Percentiles rank a stretch among this genome's conserved stretches.
Evolutionary conservation across 1,139 yeast genomes (phyloP).

Genomic region (Debaryomyces robertsiae): DNA sequence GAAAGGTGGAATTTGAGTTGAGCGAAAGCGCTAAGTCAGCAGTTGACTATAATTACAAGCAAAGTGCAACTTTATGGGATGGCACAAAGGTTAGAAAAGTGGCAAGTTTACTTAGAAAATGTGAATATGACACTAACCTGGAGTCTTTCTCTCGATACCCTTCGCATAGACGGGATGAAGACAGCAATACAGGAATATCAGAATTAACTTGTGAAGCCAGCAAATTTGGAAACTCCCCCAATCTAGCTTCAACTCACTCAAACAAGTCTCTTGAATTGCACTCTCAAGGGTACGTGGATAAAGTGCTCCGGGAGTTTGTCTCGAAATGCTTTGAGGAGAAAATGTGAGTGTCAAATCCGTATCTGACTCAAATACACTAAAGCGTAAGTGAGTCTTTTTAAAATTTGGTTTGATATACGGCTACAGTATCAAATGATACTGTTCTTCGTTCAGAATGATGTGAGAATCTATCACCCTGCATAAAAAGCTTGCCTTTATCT

Average conservation of each 20-base stretch:
- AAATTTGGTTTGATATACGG: conserved; percentile 28
- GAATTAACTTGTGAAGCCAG: neutral
- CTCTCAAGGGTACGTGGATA: conserved; percentile 3
- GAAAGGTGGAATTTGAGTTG: conserved; percentile 33
- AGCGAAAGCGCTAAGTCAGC: conserved; percentile 36
- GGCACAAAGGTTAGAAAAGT: conserved; percentile 45
- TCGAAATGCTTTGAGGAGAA: neutral
- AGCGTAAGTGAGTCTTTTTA: conserved; percentile 20
- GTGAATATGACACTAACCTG: conserved; percentile 17
- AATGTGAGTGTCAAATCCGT: conserved; percentile 33
- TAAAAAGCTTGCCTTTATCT: conserved; percentile 4
- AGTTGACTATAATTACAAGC: conserved; percentile 40
- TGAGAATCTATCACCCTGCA: conserved; percentile 2
- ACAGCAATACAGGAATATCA: neutral
- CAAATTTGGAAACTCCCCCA: neutral
- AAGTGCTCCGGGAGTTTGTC: conserved; percentile 6
- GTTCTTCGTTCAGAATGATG: conserved; percentile 1
- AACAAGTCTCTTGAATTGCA: neutral
- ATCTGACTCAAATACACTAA: conserved; percentile 32
- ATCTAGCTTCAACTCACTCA: neutral
- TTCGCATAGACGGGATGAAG: neutral
- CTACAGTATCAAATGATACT: conserved; percentile 11
- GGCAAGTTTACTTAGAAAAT: conserved; percentile 49
- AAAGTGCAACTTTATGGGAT: conserved; percentile 51
- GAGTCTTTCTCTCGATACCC: neutral